Evolutionary conservation across 148 eudicot genomes (phyloP).

Genomic region (Suaeda aralocaspica): DNA sequence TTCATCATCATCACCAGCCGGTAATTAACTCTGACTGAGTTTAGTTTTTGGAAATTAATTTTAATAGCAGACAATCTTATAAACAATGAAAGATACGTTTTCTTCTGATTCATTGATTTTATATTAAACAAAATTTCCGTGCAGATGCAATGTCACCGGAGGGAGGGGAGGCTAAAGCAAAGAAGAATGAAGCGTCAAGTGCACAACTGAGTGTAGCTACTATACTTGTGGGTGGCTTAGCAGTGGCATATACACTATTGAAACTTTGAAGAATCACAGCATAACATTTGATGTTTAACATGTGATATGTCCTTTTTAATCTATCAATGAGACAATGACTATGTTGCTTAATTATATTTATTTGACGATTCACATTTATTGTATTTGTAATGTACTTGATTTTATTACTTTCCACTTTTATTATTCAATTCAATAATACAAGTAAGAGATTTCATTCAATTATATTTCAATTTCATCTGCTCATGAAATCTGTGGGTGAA

Average conservation of each 20-base stretch:
- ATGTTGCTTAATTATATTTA: conserved; percentile 1
- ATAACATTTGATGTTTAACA: background rate
- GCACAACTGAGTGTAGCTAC: background rate
- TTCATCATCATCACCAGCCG: conserved; percentile 10
- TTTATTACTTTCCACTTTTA: background rate
- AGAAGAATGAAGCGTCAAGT: conserved; percentile 28
- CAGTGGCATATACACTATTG: conserved; percentile 6
- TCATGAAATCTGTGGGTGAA: too few species aligned
- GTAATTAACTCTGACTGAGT: conserved; percentile 1
- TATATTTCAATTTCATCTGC: too few species aligned
- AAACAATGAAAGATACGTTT: too few species aligned
- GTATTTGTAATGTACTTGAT: background rate
- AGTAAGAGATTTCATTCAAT: conserved; percentile 9
- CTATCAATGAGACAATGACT: too few species aligned
- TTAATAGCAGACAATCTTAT: too few species aligned
- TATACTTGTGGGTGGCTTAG: conserved; percentile 15
- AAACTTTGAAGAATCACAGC: conserved; percentile 16
- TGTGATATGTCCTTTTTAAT: too few species aligned
- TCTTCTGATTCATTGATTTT: too few species aligned
- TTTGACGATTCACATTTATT: conserved; percentile 16
- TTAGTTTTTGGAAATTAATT: too few species aligned
- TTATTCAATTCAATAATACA: conserved; percentile 4
- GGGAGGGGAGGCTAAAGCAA: conserved; percentile 3
- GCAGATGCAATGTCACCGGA: conserved; percentile 17
- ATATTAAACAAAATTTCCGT: too few species aligned